A percentile compares a stretch with the other conserved stretches of the same genome.
phyloP scores from a whole-genome alignment of 1,284 basidiomycete genomes.

The Fistulinella staudtii region DNA sequence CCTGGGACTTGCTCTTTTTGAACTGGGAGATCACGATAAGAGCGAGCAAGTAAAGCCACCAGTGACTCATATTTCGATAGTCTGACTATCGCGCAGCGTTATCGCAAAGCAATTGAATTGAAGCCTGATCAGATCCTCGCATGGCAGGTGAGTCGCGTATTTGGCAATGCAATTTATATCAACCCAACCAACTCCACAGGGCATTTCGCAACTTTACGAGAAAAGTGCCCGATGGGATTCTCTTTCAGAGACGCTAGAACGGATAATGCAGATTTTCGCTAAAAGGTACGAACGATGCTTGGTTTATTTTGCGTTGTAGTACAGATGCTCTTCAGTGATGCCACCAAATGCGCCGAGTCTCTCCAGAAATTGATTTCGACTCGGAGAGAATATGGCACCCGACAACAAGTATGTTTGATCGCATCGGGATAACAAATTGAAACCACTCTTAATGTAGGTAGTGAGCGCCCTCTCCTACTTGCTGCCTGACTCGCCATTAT shows the following conservation, averaged over 20 bases:
- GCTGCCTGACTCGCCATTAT: slow-evolving; percentile 73
- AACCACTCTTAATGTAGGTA: slow-evolving; percentile 49
- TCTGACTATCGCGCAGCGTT: slow-evolving; percentile 51
- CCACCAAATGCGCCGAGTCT: slow-evolving; percentile 72
- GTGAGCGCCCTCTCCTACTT: slow-evolving; percentile 64
- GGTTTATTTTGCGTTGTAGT: not conserved
- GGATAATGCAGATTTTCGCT: slow-evolving; percentile 51
- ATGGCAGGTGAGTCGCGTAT: slow-evolving; percentile 64
- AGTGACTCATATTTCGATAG: slow-evolving; percentile 2
- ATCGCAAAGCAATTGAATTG: slow-evolving; percentile 66
- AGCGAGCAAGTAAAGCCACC: slow-evolving; percentile 74
- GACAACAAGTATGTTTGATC: slow-evolving; percentile 47
- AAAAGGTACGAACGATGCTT: slow-evolving; percentile 45
- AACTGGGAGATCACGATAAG: slow-evolving; percentile 64
- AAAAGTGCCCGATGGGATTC: slow-evolving; percentile 58
- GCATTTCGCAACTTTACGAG: slow-evolving; percentile 73
- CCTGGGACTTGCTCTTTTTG: slow-evolving; percentile 71
- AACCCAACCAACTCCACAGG: slow-evolving; percentile 39
- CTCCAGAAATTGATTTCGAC: slow-evolving; percentile 75
- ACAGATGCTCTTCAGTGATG: slow-evolving; percentile 46
- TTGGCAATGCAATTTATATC: not conserved
- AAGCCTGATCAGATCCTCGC: slow-evolving; percentile 67
- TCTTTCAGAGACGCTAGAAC: slow-evolving; percentile 50
- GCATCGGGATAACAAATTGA: slow-evolving; percentile 1
- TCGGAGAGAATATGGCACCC: slow-evolving; percentile 58